These are phyloP conservation scores for Penicillium flavigenum DNA, from an alignment of 495 filamentous ascomycete species.

Conservation along the genomic window DNA sequence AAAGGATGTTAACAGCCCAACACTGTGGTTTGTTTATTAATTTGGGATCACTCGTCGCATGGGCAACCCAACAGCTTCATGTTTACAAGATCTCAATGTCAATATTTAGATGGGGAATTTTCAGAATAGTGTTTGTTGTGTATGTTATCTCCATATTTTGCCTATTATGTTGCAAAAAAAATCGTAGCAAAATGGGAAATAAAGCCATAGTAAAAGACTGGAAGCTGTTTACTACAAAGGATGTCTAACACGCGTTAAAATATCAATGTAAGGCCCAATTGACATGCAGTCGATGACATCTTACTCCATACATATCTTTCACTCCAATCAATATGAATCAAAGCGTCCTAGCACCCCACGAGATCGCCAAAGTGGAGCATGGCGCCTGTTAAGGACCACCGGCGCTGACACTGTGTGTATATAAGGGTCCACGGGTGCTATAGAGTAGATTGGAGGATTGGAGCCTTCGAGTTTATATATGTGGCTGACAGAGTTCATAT, in stretches of 20 bases:
- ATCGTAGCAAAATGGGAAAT: not conserved
- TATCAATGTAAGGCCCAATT: not conserved
- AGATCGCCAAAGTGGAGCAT: slow-evolving; percentile 12
- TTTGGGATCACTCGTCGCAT: slow-evolving; percentile 19
- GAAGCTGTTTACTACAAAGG: not conserved
- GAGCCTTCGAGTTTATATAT: too few species aligned
- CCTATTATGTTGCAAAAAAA: not conserved
- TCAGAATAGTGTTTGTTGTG: too few species aligned
- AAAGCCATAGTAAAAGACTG: not conserved
- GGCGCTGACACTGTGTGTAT: not conserved
- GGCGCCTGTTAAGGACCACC: not conserved
- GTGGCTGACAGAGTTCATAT: too few species aligned
- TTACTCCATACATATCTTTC: not conserved
- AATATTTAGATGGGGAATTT: too few species aligned
- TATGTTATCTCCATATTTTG: too few species aligned
- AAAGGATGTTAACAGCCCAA: slow-evolving; percentile 19
- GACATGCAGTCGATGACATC: not conserved
- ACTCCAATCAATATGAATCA: not conserved
- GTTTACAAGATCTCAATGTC: not conserved
- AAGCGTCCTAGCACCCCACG: slow-evolving; percentile 6
- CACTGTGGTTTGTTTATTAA: slow-evolving; percentile 22
- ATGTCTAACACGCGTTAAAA: not conserved
- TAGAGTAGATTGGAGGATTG: too few species aligned
- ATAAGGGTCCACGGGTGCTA: not conserved
- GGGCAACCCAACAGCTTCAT: slow-evolving; percentile 26